These are phyloP conservation scores for Phytophthora capsici DNA, from an alignment of 352 stramenopile species.

Conservation along the genomic window DNA sequence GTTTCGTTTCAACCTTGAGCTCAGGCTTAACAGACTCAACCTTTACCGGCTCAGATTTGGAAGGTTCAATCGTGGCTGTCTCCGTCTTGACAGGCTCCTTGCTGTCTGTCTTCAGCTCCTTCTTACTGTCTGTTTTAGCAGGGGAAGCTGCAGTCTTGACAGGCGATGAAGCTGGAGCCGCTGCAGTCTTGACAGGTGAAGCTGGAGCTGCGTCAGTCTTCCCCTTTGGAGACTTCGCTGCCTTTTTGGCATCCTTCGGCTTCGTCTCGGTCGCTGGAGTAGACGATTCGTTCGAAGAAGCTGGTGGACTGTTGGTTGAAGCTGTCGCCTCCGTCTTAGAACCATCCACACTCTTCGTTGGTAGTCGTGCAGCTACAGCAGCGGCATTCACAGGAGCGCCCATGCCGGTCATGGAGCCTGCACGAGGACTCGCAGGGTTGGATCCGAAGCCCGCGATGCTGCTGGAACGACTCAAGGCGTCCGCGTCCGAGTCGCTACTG, in stretches of 20 bases:
- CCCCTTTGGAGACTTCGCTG: background rate
- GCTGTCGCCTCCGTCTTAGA: conserved; percentile 5
- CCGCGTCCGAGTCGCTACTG: conserved; percentile 57
- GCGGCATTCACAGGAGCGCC: conserved; percentile 16
- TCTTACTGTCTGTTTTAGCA: too few relatives aligned
- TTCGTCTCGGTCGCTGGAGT: conserved; percentile 9
- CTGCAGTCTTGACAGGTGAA: conserved; percentile 12
- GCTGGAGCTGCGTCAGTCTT: background rate
- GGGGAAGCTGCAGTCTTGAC: conserved; percentile 12
- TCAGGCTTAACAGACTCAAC: conserved; percentile 1
- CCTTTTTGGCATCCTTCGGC: conserved; percentile 2
- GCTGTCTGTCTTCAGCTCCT: too few relatives aligned
- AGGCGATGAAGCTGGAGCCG: conserved; percentile 8
- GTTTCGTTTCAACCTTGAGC: background rate
- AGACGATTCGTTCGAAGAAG: conserved; percentile 7
- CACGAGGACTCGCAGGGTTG: conserved; percentile 41
- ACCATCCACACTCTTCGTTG: conserved; percentile 9
- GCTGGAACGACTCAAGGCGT: conserved; percentile 52
- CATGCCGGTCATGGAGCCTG: conserved; percentile 4
- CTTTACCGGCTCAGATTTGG: conserved; percentile 4
- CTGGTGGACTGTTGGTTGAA: conserved; percentile 4
- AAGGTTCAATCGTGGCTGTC: conserved; percentile 4
- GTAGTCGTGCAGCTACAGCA: conserved; percentile 27
- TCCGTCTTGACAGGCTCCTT: conserved; percentile 1
- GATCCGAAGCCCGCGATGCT: conserved; percentile 36